Percentiles rank a stretch among this genome's conserved stretches.
These are phyloP conservation scores for Naganishia kalamii DNA, from an alignment of 768 basidiomycete genomes.

Conservation along the genomic window DNA sequence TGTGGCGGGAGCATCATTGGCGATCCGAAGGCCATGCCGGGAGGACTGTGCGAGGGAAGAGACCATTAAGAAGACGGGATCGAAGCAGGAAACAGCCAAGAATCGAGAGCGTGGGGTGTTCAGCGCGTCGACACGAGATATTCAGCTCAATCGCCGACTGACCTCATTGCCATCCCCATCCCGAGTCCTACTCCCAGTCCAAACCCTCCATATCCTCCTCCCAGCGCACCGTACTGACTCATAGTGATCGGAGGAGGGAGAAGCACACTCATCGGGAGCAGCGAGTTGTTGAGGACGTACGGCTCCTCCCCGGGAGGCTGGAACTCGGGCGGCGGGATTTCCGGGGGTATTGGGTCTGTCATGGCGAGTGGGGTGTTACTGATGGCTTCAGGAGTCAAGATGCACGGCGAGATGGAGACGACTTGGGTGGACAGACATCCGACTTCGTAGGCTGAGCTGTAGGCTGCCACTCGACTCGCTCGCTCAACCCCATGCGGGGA, in stretches of 20 bases:
- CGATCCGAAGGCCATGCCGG: neutral
- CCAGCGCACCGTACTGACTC: conserved; percentile 1
- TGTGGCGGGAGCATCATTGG: neutral
- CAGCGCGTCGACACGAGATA: too few species aligned
- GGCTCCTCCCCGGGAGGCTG: conserved; percentile 16
- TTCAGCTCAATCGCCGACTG: too few species aligned
- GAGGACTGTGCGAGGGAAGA: too few species aligned
- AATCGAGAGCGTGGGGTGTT: too few species aligned
- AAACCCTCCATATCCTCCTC: too few species aligned
- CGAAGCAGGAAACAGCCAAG: too few species aligned
- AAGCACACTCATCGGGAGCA: conserved; percentile 11
- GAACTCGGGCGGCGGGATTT: neutral
- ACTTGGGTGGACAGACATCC: too few species aligned
- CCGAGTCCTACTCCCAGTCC: neutral
- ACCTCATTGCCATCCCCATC: conserved; percentile 7
- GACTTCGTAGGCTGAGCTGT: too few species aligned
- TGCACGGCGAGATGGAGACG: too few species aligned
- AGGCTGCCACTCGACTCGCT: too few species aligned
- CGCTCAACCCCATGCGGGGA: neutral
- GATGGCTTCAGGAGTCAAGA: too few species aligned
- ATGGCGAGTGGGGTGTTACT: neutral
- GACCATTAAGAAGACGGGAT: too few species aligned
- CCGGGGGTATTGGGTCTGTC: neutral
- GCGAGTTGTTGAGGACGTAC: neutral
- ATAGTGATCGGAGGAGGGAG: conserved; percentile 9